phyloP scores from a whole-genome alignment of 805 yeast genomes.

The Cyberlindnera xylosilytica region DNA sequence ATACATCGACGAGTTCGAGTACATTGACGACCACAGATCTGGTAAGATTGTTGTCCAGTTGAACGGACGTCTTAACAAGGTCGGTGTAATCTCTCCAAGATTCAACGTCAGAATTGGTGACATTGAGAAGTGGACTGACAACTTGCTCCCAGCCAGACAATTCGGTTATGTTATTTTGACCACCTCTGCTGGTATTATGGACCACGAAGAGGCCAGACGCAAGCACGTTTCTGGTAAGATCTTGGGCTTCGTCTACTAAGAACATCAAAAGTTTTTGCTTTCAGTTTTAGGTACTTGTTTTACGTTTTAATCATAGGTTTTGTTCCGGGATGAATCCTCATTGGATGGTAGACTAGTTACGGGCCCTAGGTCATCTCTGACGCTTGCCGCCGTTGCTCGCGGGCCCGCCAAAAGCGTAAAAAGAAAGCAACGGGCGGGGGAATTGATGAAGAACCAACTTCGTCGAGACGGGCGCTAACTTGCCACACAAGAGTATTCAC shows the following conservation, averaged over 20 bases:
- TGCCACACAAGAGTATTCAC: no score
- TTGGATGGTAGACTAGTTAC: no score
- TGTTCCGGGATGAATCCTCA: no score
- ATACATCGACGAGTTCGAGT: constrained; percentile 97
- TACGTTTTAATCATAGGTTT: not conserved
- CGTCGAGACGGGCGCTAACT: not conserved
- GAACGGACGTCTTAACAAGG: constrained; percentile 97
- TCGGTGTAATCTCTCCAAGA: constrained; percentile 98
- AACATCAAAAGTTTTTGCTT: not conserved
- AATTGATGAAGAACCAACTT: no score
- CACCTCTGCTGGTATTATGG: constrained; percentile 99
- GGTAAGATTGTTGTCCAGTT: constrained; percentile 95
- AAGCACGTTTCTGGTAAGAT: constrained; percentile 99
- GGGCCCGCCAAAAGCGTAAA: no score
- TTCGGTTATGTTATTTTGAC: constrained; percentile 97
- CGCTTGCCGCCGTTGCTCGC: no score
- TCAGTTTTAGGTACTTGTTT: constrained; percentile 1
- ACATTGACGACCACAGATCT: constrained; percentile 98
- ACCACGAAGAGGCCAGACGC: constrained; percentile 99
- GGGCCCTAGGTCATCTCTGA: no score
- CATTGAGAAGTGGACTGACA: constrained; percentile 97
- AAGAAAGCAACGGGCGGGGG: no score
- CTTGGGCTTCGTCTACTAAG: constrained; percentile 92
- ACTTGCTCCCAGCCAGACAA: constrained; percentile 98
- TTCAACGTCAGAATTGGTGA: constrained; percentile 94